These are phyloP conservation scores for Globisporangium parvum DNA, from an alignment of 352 stramenopile genomes.

Conservation along the genomic window DNA sequence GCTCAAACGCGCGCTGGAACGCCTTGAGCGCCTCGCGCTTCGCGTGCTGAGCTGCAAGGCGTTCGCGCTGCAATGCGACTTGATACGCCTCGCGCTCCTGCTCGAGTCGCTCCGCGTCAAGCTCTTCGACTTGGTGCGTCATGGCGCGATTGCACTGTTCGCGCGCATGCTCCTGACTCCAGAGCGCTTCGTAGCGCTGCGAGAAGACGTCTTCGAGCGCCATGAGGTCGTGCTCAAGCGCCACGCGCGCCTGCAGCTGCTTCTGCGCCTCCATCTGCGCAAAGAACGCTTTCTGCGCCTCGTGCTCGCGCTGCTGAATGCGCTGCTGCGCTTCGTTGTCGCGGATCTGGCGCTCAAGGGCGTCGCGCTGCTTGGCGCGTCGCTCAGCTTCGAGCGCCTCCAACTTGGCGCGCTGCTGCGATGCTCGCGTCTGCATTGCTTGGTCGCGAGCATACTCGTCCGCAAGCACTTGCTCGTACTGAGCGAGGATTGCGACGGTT, in stretches of 20 bases:
- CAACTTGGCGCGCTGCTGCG: slow-evolving; percentile 20
- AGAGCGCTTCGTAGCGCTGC: slow-evolving; percentile 35
- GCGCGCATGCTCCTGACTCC: slow-evolving; percentile 23
- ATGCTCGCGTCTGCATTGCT: neutral
- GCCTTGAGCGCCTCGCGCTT: slow-evolving; percentile 53
- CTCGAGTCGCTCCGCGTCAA: slow-evolving; percentile 46
- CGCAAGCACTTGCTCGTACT: slow-evolving; percentile 33
- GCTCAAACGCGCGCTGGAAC: slow-evolving; percentile 58
- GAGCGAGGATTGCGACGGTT: slow-evolving; percentile 32
- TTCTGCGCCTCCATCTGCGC: slow-evolving; percentile 57
- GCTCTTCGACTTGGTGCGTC: slow-evolving; percentile 33
- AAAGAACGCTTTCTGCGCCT: slow-evolving; percentile 46
- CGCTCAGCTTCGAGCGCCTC: slow-evolving; percentile 24
- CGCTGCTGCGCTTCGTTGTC: slow-evolving; percentile 26
- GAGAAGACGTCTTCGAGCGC: slow-evolving; percentile 48
- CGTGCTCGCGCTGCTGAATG: slow-evolving; percentile 42
- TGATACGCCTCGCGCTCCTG: slow-evolving; percentile 33
- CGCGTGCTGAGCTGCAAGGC: slow-evolving; percentile 33
- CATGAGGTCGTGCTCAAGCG: slow-evolving; percentile 49
- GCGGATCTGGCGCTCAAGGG: slow-evolving; percentile 26
- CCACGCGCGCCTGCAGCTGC: slow-evolving; percentile 20
- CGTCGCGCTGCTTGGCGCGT: slow-evolving; percentile 25
- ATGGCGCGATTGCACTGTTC: slow-evolving; percentile 30
- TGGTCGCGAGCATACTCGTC: slow-evolving; percentile 22
- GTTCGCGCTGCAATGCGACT: slow-evolving; percentile 38